phyloP scores from a whole-genome alignment of 495 filamentous ascomycete genomes.

The Aspergillus ellipticus region DNA sequence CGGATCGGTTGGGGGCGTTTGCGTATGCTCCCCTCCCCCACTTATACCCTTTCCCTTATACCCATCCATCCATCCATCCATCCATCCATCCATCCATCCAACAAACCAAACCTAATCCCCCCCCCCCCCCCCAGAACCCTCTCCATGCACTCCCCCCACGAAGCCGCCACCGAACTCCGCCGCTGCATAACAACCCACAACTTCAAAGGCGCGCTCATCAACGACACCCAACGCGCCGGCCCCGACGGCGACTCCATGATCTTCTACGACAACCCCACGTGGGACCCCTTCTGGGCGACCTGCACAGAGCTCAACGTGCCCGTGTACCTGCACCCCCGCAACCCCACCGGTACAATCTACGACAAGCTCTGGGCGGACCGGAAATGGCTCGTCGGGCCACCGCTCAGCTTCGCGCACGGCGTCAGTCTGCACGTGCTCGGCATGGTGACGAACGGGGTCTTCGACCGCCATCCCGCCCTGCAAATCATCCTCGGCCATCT shows the following conservation, averaged over 20 bases:
- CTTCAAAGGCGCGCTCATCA: slow-evolving; percentile 57
- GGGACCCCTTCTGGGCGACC: slow-evolving; percentile 55
- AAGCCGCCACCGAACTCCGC: slow-evolving; percentile 53
- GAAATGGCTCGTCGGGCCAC: slow-evolving; percentile 45
- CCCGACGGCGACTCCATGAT: slow-evolving; percentile 51
- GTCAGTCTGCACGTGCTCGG: slow-evolving; percentile 49
- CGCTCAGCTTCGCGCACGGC: slow-evolving; percentile 46
- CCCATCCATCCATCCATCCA: too few relatives aligned
- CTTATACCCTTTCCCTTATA: not conserved
- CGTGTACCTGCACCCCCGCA: slow-evolving; percentile 59
- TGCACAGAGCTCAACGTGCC: slow-evolving; percentile 58
- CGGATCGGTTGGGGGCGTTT: slow-evolving; percentile 55
- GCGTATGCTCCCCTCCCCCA: slow-evolving; percentile 26
- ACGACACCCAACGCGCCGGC: slow-evolving; percentile 52
- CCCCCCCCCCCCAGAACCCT: slow-evolving; percentile 29
- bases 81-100: too few relatives aligned
- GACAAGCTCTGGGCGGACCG: slow-evolving; percentile 49
- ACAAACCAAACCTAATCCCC: slow-evolving; percentile 7
- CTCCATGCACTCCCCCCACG: slow-evolving; percentile 52
- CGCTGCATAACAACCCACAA: slow-evolving; percentile 53
- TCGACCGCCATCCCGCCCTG: slow-evolving; percentile 48
- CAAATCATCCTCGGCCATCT: slow-evolving; percentile 66
- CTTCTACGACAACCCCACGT: slow-evolving; percentile 56
- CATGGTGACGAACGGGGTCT: slow-evolving; percentile 51
- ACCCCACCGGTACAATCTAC: slow-evolving; percentile 45